phyloP scores from a whole-genome alignment of 169 alveolate genomes.

The Cryptosporidium canis region DNA sequence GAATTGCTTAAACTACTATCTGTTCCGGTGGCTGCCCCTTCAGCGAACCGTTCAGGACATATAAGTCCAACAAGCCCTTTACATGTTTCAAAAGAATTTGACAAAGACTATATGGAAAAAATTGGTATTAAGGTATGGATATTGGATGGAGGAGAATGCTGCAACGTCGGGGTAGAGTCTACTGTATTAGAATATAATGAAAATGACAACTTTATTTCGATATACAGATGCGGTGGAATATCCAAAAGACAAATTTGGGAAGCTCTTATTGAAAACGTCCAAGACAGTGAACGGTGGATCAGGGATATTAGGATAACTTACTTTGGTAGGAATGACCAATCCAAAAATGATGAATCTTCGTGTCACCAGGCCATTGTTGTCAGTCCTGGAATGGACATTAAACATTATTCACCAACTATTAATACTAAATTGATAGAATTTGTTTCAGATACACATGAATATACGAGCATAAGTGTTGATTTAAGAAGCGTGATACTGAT shows the following conservation, averaged over 20 bases:
- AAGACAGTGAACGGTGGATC: constrained; percentile 79
- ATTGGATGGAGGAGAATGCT: constrained; percentile 91
- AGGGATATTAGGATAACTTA: constrained; percentile 74
- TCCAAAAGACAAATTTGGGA: constrained; percentile 77
- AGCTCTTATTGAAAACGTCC: constrained; percentile 74
- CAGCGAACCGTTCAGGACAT: constrained; percentile 95
- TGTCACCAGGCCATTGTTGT: neutral
- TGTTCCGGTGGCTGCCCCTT: constrained; percentile 95
- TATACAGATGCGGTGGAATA: constrained; percentile 26
- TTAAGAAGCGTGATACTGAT: constrained; percentile 12
- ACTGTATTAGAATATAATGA: constrained; percentile 90
- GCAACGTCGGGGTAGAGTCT: constrained; percentile 93
- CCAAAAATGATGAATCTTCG: neutral
- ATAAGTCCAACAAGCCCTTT: constrained; percentile 94
- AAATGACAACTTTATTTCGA: constrained; percentile 8
- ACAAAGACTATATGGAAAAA: constrained; percentile 77
- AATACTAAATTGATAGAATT: constrained; percentile 4
- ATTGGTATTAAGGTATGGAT: constrained; percentile 81
- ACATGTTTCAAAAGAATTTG: constrained; percentile 93
- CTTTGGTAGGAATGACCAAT: constrained; percentile 57
- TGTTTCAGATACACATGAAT: constrained; percentile 16
- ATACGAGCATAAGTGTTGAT: neutral
- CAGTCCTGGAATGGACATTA: constrained; percentile 69
- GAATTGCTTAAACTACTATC: constrained; percentile 81
- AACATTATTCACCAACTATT: constrained; percentile 61